Conservation (phyloP, 805 yeast genomes). For the Myxozyma geophila region DNA sequence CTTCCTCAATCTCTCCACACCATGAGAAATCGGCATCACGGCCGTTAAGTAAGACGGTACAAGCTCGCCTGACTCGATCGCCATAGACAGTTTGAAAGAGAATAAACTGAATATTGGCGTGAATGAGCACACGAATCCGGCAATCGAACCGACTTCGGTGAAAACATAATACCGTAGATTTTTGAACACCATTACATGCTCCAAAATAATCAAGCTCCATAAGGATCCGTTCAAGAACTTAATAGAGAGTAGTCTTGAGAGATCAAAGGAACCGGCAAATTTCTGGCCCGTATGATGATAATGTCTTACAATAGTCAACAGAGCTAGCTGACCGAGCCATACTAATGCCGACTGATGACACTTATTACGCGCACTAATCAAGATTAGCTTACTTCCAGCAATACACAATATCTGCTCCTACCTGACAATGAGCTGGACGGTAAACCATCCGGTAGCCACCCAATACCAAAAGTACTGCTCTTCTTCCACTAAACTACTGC, state of each 20-base stretch:
- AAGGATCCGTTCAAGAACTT: slow-evolving; percentile 40
- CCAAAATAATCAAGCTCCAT: slow-evolving; percentile 55
- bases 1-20: slow-evolving; percentile 26
- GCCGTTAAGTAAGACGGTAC: slow-evolving; percentile 48
- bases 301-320: slow-evolving; percentile 66
- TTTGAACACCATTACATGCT: slow-evolving; percentile 48
- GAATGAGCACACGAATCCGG: slow-evolving; percentile 54
- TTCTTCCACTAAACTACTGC: slow-evolving; percentile 90
- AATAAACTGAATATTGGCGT: slow-evolving; percentile 54
- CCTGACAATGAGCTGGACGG: slow-evolving; percentile 14
- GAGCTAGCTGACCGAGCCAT: slow-evolving; percentile 40
- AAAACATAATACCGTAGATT: slow-evolving; percentile 41
- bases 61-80: slow-evolving; percentile 57
- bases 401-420: not conserved
- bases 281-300: slow-evolving; percentile 88
- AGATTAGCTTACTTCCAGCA: not conserved
- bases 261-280: slow-evolving; percentile 55
- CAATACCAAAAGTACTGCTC: slow-evolving; percentile 98
- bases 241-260: slow-evolving; percentile 51
- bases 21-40: not conserved
- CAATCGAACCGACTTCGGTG: slow-evolving; percentile 39
- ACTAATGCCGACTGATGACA: slow-evolving; percentile 23
- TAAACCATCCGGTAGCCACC: slow-evolving; percentile 50
- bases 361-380: slow-evolving; percentile 6
- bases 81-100: slow-evolving; percentile 61